phyloP scores from a whole-genome alignment of 2,329 filamentous ascomycete species.

The Cercospora nicotianae region DNA sequence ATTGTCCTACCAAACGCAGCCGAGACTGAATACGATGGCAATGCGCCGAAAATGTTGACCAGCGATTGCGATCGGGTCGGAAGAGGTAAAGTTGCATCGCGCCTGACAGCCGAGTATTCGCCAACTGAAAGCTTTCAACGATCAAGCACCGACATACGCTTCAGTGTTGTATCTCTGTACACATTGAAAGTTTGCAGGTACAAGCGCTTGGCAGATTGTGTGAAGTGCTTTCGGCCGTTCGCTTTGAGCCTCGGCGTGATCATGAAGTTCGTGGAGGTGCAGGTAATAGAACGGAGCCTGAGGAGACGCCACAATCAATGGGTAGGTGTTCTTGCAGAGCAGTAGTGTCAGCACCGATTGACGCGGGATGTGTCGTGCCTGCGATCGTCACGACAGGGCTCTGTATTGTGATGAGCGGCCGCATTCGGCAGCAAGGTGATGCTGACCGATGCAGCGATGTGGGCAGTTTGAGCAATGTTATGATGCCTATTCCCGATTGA shows the following conservation, averaged over 20 bases:
- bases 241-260: too few relatives aligned
- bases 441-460: background rate
- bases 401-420: background rate
- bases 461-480: background rate
- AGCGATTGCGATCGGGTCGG: too few relatives aligned
- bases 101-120: background rate
- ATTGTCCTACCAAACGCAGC: too few relatives aligned
- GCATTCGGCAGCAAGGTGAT: background rate
- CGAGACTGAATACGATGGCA: too few relatives aligned
- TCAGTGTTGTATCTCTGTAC: background rate
- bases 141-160: too few relatives aligned
- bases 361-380: background rate
- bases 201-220: background rate
- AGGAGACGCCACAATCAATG: too few relatives aligned
- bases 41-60: too few relatives aligned
- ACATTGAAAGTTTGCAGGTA: background rate
- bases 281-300: too few relatives aligned
- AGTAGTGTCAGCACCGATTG: background rate
- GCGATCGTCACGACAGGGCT: background rate
- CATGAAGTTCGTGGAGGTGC: too few relatives aligned
- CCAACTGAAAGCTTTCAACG: background rate
- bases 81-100: too few relatives aligned
- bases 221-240: too few relatives aligned
- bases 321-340: too few relatives aligned
- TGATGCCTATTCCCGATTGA: background rate